phyloP scores from a whole-genome alignment of 768 basidiomycete genomes.

The Collybia mongolica region DNA sequence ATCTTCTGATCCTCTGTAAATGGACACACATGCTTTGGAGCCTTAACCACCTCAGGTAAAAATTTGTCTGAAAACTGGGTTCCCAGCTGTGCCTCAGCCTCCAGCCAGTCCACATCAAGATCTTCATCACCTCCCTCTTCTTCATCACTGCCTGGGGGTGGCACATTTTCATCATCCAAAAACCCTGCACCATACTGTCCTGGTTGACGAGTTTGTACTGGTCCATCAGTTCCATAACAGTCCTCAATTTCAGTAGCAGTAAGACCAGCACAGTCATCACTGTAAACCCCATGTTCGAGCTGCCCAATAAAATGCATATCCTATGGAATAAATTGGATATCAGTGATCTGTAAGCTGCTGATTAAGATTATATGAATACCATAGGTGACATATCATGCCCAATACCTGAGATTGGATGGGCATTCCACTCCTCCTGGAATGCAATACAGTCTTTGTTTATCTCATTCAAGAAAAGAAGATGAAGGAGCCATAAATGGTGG shows the following conservation, averaged over 20 bases:
- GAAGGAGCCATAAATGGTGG: constrained; percentile 42
- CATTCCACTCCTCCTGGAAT: constrained; percentile 39
- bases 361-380: not conserved
- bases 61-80: not conserved
- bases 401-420: constrained; percentile 29
- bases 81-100: not conserved
- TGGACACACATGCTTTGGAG: constrained; percentile 17
- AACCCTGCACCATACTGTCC: not conserved
- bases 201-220: not conserved
- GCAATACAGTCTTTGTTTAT: constrained; percentile 34
- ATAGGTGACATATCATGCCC: no score
- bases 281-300: constrained; percentile 1
- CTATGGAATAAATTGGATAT: not conserved
- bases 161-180: not conserved
- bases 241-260: not conserved
- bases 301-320: constrained; percentile 7
- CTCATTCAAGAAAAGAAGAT: constrained; percentile 33
- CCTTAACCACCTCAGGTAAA: constrained; percentile 22
- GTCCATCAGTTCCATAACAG: not conserved
- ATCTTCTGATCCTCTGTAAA: not conserved
- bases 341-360: not conserved
- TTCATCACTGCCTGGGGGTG: not conserved
- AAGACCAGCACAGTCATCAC: constrained; percentile 1
- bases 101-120: not conserved
- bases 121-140: not conserved